These are phyloP conservation scores for Candida methanosorbosa DNA, from an alignment of 805 yeast species.

Conservation along the genomic window DNA sequence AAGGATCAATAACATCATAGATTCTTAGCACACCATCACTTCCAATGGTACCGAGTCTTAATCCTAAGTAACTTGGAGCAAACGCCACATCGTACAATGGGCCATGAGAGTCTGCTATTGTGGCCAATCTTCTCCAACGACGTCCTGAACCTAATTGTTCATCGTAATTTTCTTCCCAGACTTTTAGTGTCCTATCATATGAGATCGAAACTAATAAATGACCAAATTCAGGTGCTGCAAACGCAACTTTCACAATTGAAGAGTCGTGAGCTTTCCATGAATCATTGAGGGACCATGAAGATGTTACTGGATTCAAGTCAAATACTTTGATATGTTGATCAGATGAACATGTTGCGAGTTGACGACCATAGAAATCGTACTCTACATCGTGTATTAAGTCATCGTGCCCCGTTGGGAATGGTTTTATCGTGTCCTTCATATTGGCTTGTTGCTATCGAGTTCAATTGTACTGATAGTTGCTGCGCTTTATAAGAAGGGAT, in stretches of 20 bases:
- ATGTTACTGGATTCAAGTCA: conserved; percentile 56
- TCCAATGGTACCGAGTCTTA: conserved; percentile 80
- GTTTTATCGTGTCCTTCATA: conserved; percentile 39
- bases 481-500: too few species aligned
- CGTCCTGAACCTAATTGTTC: conserved; percentile 71
- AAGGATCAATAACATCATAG: conserved; percentile 84
- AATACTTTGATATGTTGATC: conserved; percentile 92
- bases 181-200: conserved; percentile 78
- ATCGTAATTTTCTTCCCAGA: conserved; percentile 87
- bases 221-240: conserved; percentile 96
- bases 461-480: too few species aligned
- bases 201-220: conserved; percentile 82
- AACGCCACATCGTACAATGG: conserved; percentile 86
- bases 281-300: conserved; percentile 79
- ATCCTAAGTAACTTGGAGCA: conserved; percentile 78
- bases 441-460: too few species aligned
- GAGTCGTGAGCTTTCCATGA: conserved; percentile 96
- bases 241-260: conserved; percentile 68
- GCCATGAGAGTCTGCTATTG: conserved; percentile 79
- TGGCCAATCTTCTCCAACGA: conserved; percentile 71
- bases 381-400: conserved; percentile 86
- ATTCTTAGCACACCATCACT: conserved; percentile 80
- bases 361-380: conserved; percentile 88
- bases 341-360: conserved; percentile 89
- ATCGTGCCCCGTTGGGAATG: conserved; percentile 86